Percentiles rank a stretch among this genome's conserved stretches.
phyloP scores from a whole-genome alignment of 768 basidiomycete genomes.

The Mrakia hoshinonis region DNA sequence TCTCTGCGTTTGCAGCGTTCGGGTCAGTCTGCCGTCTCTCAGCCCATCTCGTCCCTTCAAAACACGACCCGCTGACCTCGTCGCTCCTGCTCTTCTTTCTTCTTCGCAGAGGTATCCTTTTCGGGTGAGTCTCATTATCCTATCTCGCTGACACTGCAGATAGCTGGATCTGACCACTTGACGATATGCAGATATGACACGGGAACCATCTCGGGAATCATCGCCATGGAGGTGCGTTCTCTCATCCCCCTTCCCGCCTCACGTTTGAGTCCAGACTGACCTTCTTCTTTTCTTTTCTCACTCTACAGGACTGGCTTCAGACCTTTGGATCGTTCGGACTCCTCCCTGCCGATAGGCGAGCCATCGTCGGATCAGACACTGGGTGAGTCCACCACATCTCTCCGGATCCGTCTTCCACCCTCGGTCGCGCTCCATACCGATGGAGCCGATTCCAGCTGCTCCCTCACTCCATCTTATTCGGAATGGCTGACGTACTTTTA shows the following conservation, averaged over 20 bases:
- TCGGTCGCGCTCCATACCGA: too few species aligned
- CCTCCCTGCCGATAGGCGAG: background rate
- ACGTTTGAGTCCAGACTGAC: background rate
- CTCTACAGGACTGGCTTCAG: constrained; percentile 11
- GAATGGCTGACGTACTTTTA: background rate
- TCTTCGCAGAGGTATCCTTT: too few species aligned
- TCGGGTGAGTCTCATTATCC: too few species aligned
- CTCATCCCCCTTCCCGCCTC: background rate
- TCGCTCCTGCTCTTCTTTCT: too few species aligned
- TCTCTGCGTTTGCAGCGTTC: too few species aligned
- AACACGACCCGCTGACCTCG: too few species aligned
- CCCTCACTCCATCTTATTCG: too few species aligned
- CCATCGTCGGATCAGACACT: background rate
- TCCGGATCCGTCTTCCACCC: background rate
- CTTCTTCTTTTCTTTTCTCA: background rate
- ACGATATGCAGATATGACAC: constrained; percentile 11
- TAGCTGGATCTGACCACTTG: too few species aligned
- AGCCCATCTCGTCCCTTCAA: too few species aligned
- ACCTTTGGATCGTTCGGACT: constrained; percentile 18
- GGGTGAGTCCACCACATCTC: background rate
- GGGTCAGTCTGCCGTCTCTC: too few species aligned
- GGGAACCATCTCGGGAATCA: constrained; percentile 19
- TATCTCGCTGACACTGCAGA: too few species aligned
- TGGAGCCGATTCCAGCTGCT: too few species aligned
- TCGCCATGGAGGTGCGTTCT: constrained; percentile 4